Evolutionary conservation across 1,284 basidiomycete species (phyloP), one percentile per base, ranked within the genome.

Genomic region (Rugosomyces carneus): DNA sequence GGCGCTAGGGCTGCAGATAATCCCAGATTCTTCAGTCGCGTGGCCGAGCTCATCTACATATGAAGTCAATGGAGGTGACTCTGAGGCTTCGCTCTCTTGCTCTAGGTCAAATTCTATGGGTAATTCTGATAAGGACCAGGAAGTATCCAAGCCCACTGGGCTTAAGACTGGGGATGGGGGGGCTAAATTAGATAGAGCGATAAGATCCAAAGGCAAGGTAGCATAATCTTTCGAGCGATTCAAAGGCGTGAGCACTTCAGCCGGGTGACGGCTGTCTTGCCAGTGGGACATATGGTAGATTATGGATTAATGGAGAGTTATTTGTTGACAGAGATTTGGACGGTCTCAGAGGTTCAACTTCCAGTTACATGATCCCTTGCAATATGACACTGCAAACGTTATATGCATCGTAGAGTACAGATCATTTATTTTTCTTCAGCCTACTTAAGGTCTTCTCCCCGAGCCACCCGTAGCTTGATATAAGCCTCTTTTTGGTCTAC

Each of bases 111-210:
- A 51, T 41, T 81, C 60, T 35, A 83, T 69, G 5, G 78, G 79
- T 38, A 84, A 78, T 40, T 76, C 70, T 23, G 72, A 77, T 18
- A 70, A 72, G 43, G 73, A 76, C 49, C 62, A 69, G 4, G 68
- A 57, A 40, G 64, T 59, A 15, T 64, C 53, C 40, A 72, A 55
- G 15, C 63, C 60, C 40, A 65, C 65, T n/a, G 72, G 59, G 37
- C 60, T 70, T 42, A 73, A 58, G 24, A 73, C 66, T 2, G 77
- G 72, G 8, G 78, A 76, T 5, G 78, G 75, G 8, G 71, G 73
- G 3, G 60, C 57, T 29, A 79, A 59, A 20, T 54, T 68, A 31
- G 65, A 71, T 45, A 73, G 68, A 46, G 61, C 69, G 31, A 65
- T 54, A 3, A 76, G 67, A 3, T 59, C 62, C 11, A 66, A 60